Evolutionary conservation across 352 stramenopile genomes (phyloP), one percentile per base, ranked within the genome.

Genomic region (Phytophthora tubulina): DNA sequence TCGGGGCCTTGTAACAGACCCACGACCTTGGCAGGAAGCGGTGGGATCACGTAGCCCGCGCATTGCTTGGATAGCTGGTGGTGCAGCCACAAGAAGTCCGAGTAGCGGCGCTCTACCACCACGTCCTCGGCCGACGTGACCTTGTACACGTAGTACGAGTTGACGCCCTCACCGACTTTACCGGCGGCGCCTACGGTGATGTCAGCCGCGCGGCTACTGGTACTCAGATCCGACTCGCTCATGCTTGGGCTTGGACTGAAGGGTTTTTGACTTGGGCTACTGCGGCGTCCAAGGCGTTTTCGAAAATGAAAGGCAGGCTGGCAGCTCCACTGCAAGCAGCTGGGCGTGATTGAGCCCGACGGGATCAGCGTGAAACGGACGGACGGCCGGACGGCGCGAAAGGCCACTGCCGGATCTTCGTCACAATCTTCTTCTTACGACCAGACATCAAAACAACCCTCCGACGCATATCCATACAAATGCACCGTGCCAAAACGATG

Each of bases 11-110:
- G 88, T 44, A 96, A 70, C 27, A 96, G 63, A 0, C 85, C 85
- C 39, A 96, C 85, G 41, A 93, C 77, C 67, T 96, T 96, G 70
- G 82, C 85, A 0, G 88, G 88, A 45, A 96, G 72, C 42, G 88
- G 86, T 13, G 88, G 88, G 75, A 96, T 92, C 73, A 96, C 92
- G 81, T 86, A 96, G 32, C 88, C 88, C 1, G 88, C 84, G 70
- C 86, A 96, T 42, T 92, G 84, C 69, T 81, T 88, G 35, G 85
- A 69, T 36, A 92, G 51, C 72, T 91, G 84, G 45, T 86, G 74
- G 72, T 96, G 86, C 46, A 96, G 75, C 88, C 88, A 96, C 35
- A 92, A 75, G 72, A 96, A 96, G 74, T 96, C 88, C 64, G 86
- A 93, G 76, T 94, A 96, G 49, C 88, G 86, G 39, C 86, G 86